Evolutionary conservation across 2,329 filamentous ascomycete genomes (phyloP).

Genomic region (Arthrobotrys pseudoclavata): DNA sequence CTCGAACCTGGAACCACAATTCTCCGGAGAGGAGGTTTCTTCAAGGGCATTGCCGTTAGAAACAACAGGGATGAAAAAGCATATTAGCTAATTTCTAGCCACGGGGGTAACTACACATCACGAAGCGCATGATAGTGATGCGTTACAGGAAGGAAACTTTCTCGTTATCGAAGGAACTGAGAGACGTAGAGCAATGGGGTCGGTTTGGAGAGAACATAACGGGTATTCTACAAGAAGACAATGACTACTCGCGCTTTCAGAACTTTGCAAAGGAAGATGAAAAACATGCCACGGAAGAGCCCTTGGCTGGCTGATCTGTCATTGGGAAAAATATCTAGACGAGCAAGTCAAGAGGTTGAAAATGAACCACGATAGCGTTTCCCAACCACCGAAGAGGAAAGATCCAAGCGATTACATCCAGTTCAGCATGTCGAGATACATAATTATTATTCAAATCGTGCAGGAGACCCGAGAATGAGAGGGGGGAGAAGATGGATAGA

Average conservation of each 20-base stretch:
- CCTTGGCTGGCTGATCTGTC: background rate
- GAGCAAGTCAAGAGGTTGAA: background rate
- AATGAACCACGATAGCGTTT: background rate
- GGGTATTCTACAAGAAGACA: background rate
- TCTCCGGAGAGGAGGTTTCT: background rate
- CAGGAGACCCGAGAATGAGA: background rate
- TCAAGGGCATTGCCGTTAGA: background rate
- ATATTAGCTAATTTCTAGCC: slow-evolving; percentile 29
- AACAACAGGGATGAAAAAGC: background rate
- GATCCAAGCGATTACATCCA: background rate
- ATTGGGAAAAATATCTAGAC: no score
- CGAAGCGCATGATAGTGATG: background rate
- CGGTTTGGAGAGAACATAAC: background rate
- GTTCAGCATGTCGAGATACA: background rate
- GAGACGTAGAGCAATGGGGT: background rate
- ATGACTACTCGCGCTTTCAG: background rate
- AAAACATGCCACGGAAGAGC: background rate
- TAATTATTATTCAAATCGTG: background rate
- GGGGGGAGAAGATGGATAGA: background rate
- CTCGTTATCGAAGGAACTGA: slow-evolving; percentile 30
- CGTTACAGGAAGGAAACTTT: slow-evolving; percentile 43
- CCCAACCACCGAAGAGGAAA: slow-evolving; percentile 1
- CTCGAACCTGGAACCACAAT: background rate
- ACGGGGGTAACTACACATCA: slow-evolving; percentile 10
- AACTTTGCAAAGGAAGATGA: background rate